phyloP scores from a whole-genome alignment of 2,329 filamentous ascomycete species.

The Ophiostoma novo-ulmi region DNA sequence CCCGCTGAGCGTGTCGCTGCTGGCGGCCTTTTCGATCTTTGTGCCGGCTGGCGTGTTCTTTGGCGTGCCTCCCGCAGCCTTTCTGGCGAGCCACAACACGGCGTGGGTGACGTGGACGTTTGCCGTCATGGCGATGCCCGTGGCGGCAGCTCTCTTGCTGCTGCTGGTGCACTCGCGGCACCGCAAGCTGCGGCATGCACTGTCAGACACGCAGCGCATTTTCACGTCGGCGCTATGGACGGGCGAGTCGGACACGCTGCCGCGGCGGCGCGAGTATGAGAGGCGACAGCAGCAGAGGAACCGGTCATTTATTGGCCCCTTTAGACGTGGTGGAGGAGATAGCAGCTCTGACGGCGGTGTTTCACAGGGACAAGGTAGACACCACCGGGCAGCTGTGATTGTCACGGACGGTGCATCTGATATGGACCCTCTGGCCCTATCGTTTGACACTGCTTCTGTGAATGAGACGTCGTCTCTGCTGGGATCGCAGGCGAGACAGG shows the following conservation, averaged over 20 bases:
- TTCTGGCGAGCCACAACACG: conserved; percentile 58
- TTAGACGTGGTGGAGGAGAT: neutral
- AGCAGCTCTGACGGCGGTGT: conserved; percentile 1
- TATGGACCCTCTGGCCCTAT: conserved; percentile 12
- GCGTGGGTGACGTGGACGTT: conserved; percentile 67
- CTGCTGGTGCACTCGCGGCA: conserved; percentile 60
- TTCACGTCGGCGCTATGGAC: conserved; percentile 64
- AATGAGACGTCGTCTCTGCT: conserved; percentile 30
- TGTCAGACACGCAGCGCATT: conserved; percentile 63
- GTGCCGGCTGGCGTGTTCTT: conserved; percentile 55
- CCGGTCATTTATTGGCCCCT: neutral
- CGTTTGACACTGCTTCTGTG: neutral
- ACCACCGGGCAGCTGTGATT: neutral
- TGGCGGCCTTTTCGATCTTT: conserved; percentile 55
- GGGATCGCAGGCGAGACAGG: conserved; percentile 21
- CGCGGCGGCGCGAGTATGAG: conserved; percentile 28
- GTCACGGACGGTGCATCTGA: neutral
- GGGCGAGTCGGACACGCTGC: conserved; percentile 48
- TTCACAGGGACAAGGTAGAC: neutral
- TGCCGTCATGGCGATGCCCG: conserved; percentile 63
- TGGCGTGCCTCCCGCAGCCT: conserved; percentile 47
- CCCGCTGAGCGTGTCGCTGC: conserved; percentile 57
- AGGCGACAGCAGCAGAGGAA: conserved; percentile 12
- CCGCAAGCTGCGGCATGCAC: conserved; percentile 53
- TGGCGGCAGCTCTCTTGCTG: conserved; percentile 60